These are phyloP conservation scores for Solanum chiquidenum DNA, from an alignment of 257 asterid species.

Conservation along the genomic window DNA sequence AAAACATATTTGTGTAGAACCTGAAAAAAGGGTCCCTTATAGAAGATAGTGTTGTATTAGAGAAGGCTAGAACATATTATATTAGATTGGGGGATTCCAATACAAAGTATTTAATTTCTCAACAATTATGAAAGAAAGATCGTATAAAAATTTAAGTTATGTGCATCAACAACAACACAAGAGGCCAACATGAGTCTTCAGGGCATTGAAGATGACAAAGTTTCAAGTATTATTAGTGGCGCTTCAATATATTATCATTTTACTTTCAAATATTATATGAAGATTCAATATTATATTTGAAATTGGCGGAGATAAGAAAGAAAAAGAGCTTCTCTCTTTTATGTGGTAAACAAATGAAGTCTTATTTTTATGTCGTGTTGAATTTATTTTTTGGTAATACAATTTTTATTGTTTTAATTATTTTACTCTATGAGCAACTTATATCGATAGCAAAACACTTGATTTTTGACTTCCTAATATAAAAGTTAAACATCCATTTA, in stretches of 20 bases:
- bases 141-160: no score
- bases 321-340: not conserved
- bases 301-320: no score
- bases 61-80: no score
- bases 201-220: not conserved
- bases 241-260: no score
- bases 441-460: not conserved
- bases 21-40: no score
- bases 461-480: not conserved
- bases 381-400: no score
- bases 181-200: not conserved
- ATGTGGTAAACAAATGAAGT: not conserved
- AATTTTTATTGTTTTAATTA: no score
- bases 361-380: not conserved
- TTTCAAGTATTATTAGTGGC: not conserved
- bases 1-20: no score
- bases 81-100: no score
- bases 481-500: not conserved
- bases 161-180: not conserved
- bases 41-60: not conserved
- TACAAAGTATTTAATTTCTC: no score
- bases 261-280: not conserved
- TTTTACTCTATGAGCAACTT: no score
- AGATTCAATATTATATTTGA: not conserved
- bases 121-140: no score